Percentiles rank a stretch among this genome's conserved stretches.
Evolutionary conservation across 495 filamentous ascomycete genomes (phyloP).

Genomic region (Penicillium manginii): DNA sequence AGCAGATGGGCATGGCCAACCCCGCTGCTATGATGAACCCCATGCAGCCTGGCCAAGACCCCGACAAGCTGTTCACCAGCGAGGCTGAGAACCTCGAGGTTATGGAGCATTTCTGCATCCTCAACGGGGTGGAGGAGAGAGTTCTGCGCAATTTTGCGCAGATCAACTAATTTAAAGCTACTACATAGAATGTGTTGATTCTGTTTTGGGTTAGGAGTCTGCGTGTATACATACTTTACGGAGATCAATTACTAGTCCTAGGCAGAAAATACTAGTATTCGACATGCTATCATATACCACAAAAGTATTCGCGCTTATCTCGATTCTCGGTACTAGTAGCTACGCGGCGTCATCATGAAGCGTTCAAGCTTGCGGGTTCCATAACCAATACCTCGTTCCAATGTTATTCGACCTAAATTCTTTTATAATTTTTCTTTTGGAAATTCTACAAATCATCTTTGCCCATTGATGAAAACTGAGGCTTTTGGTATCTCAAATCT

Average conservation of each 20-base stretch:
- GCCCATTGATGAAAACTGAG: too few species aligned
- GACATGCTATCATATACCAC: too few species aligned
- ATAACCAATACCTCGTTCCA: too few species aligned
- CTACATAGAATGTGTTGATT: background rate
- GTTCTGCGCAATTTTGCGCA: slow-evolving; percentile 59
- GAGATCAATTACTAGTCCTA: background rate
- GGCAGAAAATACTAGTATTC: background rate
- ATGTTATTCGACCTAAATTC: too few species aligned
- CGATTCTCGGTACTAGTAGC: too few species aligned
- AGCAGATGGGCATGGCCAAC: slow-evolving; percentile 87
- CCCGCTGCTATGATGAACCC: slow-evolving; percentile 69
- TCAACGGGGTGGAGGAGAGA: slow-evolving; percentile 84
- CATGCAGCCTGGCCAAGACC: slow-evolving; percentile 93
- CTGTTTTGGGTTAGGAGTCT: background rate
- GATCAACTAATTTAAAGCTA: slow-evolving; percentile 18
- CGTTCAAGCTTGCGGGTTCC: too few species aligned
- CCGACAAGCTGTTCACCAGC: slow-evolving; percentile 86
- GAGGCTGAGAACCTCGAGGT: slow-evolving; percentile 97
- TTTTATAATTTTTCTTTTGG: too few species aligned
- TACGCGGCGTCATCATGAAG: too few species aligned
- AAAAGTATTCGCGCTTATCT: too few species aligned
- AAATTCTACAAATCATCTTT: too few species aligned
- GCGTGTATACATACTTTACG: background rate
- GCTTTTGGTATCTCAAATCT: too few species aligned
- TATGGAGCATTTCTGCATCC: slow-evolving; percentile 85